These are phyloP conservation scores for Septoria petroselini DNA, from an alignment of 2,329 filamentous ascomycete species.

Conservation along the genomic window DNA sequence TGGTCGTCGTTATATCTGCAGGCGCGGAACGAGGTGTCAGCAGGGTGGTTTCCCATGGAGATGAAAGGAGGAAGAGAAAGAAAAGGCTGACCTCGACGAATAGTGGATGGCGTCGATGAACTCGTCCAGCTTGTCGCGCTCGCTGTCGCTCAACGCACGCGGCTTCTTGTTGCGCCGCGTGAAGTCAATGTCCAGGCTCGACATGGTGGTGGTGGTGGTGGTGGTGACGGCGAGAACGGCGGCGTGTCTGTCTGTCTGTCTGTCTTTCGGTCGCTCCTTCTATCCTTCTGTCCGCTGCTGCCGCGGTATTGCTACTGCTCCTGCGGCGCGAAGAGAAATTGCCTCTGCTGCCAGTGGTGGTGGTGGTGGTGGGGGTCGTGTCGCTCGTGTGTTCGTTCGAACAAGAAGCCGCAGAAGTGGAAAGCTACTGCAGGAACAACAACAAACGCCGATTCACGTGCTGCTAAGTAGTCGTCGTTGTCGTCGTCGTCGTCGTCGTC, in stretches of 20 bases:
- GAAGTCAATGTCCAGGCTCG: slow-evolving; percentile 66
- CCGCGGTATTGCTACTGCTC: no score
- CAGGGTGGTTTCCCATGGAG: background rate
- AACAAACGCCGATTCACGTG: no score
- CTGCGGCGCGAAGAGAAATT: no score
- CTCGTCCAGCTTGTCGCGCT: slow-evolving; percentile 82
- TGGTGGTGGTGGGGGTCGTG: background rate
- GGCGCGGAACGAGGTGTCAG: background rate
- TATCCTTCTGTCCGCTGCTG: no score
- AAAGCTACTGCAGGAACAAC: slow-evolving; percentile 17
- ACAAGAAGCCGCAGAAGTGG: no score
- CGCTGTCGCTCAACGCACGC: slow-evolving; percentile 72
- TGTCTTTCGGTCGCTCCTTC: no score
- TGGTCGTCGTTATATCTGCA: slow-evolving; percentile 85
- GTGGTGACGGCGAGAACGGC: no score
- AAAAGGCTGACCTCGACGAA: slow-evolving; percentile 70
- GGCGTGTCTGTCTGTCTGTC: background rate
- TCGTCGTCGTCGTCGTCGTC: no score
- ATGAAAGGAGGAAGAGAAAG: no score
- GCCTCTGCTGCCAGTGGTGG: background rate
- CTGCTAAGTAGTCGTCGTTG: no score
- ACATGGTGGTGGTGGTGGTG: slow-evolving; percentile 21
- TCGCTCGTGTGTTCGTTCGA: no score
- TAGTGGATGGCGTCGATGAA: slow-evolving; percentile 95
- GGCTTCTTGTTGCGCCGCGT: slow-evolving; percentile 83